These are phyloP conservation scores for Cardamine chenopodiifolia DNA, from an alignment of 345 rosid genomes.

Conservation along the genomic window DNA sequence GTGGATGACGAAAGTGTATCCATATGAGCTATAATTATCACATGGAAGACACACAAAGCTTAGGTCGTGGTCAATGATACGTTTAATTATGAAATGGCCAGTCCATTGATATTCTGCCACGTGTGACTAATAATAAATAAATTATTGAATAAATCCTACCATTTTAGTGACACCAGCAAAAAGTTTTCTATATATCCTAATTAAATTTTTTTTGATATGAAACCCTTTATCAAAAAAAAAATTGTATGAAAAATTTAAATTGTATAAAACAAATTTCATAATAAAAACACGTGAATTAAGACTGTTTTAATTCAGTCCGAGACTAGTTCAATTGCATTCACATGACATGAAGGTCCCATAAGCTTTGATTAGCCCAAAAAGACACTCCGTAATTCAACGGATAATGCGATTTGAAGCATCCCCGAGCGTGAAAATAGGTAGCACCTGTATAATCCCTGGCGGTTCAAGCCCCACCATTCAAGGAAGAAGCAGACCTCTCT, in stretches of 20 bases:
- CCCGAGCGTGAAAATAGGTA: neutral
- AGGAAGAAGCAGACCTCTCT: neutral
- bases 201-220: no score
- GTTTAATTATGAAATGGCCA: slow-evolving; percentile 13
- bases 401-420: neutral
- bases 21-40: slow-evolving; percentile 18
- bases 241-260: no score
- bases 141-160: neutral
- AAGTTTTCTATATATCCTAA: neutral
- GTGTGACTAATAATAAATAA: neutral
- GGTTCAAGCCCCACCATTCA: no score
- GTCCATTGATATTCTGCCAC: slow-evolving; percentile 22
- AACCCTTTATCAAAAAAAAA: no score
- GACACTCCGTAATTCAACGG: neutral
- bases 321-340: neutral
- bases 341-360: neutral
- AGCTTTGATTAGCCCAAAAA: neutral
- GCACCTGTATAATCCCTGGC: neutral
- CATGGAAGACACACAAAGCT: slow-evolving; percentile 27
- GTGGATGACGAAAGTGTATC: slow-evolving; percentile 24
- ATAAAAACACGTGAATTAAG: neutral
- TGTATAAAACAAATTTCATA: neutral
- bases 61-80: slow-evolving; percentile 36
- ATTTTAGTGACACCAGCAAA: neutral
- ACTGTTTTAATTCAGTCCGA: neutral